phyloP scores from a whole-genome alignment of 148 eudicot genomes.

The Euryodendron excelsum region DNA sequence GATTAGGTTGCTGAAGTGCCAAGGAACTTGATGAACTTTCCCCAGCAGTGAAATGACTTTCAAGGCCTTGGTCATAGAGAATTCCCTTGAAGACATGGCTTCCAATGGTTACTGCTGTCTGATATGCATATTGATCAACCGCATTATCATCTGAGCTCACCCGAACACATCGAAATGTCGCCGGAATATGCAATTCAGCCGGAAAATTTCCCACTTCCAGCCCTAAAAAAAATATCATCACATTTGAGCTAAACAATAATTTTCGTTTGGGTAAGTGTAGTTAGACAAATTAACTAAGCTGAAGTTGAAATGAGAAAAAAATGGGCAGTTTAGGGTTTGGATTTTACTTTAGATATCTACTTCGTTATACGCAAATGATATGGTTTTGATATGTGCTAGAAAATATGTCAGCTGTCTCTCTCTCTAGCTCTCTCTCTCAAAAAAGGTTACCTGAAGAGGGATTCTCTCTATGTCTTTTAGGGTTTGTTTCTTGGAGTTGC shows the following conservation, averaged over 20 bases:
- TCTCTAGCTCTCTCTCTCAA: conserved; percentile 4
- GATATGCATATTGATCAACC: conserved; percentile 76
- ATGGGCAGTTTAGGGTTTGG: conserved; percentile 12
- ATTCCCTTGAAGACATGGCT: conserved; percentile 82
- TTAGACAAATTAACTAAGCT: background rate
- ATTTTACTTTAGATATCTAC: background rate
- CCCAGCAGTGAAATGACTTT: background rate
- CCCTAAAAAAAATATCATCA: conserved; percentile 25
- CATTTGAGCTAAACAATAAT: background rate
- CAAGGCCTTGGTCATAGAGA: conserved; percentile 74
- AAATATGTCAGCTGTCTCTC: background rate
- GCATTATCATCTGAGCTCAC: conserved; percentile 57
- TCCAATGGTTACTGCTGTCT: conserved; percentile 57
- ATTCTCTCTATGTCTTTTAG: conserved; percentile 12
- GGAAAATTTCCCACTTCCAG: conserved; percentile 49
- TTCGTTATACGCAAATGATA: conserved; percentile 5
- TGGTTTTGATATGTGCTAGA: background rate
- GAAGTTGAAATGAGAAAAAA: background rate
- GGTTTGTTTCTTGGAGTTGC: background rate
- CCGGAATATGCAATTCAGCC: conserved; percentile 46
- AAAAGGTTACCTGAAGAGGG: conserved; percentile 15
- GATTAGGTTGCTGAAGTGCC: conserved; percentile 21
- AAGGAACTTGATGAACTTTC: conserved; percentile 15
- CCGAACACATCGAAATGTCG: conserved; percentile 53
- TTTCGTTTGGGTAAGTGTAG: background rate